Evolutionary conservation across 441 rosid genomes (phyloP), one percentile per base, ranked within the genome.

Genomic region (Euphorbia celastroides): DNA sequence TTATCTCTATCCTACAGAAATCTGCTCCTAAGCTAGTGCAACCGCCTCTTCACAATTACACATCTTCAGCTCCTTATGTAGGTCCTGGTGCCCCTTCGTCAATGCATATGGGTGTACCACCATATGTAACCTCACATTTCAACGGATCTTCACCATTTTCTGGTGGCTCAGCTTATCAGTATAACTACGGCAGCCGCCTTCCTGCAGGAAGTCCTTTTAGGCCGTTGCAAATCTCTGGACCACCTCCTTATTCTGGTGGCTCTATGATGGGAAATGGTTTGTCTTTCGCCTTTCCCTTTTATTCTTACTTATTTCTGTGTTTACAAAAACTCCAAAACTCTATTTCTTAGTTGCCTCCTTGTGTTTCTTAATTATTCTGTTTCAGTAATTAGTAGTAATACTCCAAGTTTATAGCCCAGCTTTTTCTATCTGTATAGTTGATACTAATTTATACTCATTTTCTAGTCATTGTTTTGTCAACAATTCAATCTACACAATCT

Each of bases 141-240:
- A 88, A 86, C 68, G 93, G 92, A 19, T 82, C 99, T 44, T 84
- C 96, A 32, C 90, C 99, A 14, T 92, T 86, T 73, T 73, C 97
- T 30, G 99, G 97, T 70, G 92, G 97, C 41, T 88, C 98, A 41
- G 89, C 97, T 63, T 94, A 92, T 79, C 99, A 84, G 71, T 89
- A 89, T 77, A 86, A 82, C 75, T 94, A 94, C 65, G 82, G 78
- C 13, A 75, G 65, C 75, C 91, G 96, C 54, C 74, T 94, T 52
- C 83, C 97, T 75, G 81, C 86, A 6, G 98, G 91, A 62, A 85
- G 93, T 82, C 97, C 96, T 68, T 94, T 81, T 69, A 77, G 96
- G 75, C 97, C 99, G 7, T 60, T 89, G 64, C 99, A 89, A 74
- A 76, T 92, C 76, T 69, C 97, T 69, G 93, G 84, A 65, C 96